Conservation (phyloP, 768 basidiomycete species). For the Clavaria fumosa region DNA sequence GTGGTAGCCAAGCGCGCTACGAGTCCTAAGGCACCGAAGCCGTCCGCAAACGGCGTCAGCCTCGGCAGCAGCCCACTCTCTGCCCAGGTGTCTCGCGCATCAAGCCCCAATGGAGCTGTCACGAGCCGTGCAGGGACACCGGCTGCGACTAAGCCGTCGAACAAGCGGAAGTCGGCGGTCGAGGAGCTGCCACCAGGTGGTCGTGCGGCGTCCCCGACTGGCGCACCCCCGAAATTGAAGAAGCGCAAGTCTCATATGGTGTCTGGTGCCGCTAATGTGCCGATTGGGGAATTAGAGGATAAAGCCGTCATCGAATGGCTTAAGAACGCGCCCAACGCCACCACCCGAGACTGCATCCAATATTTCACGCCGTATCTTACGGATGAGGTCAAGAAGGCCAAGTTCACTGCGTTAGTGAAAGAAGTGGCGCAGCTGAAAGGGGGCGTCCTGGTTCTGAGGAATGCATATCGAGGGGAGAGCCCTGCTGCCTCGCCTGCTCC, state of each 20-base stretch:
- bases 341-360: conserved; percentile 66
- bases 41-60: conserved; percentile 30
- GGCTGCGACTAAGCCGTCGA: conserved; percentile 13
- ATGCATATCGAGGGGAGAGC: conserved; percentile 21
- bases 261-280: conserved; percentile 20
- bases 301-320: conserved; percentile 64
- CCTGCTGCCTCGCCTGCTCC: conserved; percentile 22
- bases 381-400: conserved; percentile 50
- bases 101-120: conserved; percentile 25
- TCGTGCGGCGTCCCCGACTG: conserved; percentile 12
- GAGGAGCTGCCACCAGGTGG: conserved; percentile 12
- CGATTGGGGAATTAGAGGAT: conserved; percentile 45
- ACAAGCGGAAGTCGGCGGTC: conserved; percentile 29
- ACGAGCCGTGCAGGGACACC: conserved; percentile 23
- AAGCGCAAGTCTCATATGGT: conserved; percentile 31
- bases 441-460: conserved; percentile 44
- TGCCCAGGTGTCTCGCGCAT: conserved; percentile 24
- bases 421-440: conserved; percentile 62
- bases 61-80: conserved; percentile 47
- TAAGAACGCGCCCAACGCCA: conserved; percentile 48
- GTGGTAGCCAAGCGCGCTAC: conserved; percentile 74
- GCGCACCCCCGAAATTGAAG: conserved; percentile 35
- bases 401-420: conserved; percentile 67
- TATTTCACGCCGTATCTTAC: conserved; percentile 66
- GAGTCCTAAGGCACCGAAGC: conserved; percentile 58